phyloP scores from a whole-genome alignment of 1,284 basidiomycete genomes.

The Heterobasidion occidentale region DNA sequence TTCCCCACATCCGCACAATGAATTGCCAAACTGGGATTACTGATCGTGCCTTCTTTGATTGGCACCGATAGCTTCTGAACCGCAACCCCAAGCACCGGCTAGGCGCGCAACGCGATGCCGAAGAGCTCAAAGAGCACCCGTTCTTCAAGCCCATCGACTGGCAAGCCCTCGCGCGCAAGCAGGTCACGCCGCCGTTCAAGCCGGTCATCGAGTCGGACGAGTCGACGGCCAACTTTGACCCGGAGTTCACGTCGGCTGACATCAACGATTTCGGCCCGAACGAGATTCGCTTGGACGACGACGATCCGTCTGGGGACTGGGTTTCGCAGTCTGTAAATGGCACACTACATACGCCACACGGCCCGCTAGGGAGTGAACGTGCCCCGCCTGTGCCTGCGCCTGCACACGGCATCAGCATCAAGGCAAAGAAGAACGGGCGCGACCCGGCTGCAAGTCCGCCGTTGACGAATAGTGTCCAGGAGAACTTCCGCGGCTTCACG shows the following conservation, averaged over 20 bases:
- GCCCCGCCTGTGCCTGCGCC: slow-evolving; percentile 10
- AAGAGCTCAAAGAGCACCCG: slow-evolving; percentile 91
- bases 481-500: slow-evolving; percentile 90
- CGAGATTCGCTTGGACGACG: slow-evolving; percentile 58
- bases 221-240: slow-evolving; percentile 95
- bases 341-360: slow-evolving; percentile 56
- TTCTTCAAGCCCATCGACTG: slow-evolving; percentile 95
- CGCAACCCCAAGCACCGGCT: slow-evolving; percentile 96
- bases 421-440: slow-evolving; percentile 32
- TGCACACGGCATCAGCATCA: slow-evolving; percentile 48
- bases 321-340: slow-evolving; percentile 35
- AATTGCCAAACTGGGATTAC: slow-evolving; percentile 3
- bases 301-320: slow-evolving; percentile 72
- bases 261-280: slow-evolving; percentile 63
- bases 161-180: slow-evolving; percentile 79
- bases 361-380: slow-evolving; percentile 62
- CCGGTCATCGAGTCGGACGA: slow-evolving; percentile 98
- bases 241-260: slow-evolving; percentile 91
- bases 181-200: slow-evolving; percentile 96
- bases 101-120: slow-evolving; percentile 86
- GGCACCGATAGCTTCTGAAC: slow-evolving; percentile 72
- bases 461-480: slow-evolving; percentile 85
- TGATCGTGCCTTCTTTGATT: slow-evolving; percentile 9
- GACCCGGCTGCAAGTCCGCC: slow-evolving; percentile 53
- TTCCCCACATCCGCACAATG: background rate